Evolutionary conservation across 2,329 filamentous ascomycete genomes (phyloP).

Genomic region (Penicillium sp.): DNA sequence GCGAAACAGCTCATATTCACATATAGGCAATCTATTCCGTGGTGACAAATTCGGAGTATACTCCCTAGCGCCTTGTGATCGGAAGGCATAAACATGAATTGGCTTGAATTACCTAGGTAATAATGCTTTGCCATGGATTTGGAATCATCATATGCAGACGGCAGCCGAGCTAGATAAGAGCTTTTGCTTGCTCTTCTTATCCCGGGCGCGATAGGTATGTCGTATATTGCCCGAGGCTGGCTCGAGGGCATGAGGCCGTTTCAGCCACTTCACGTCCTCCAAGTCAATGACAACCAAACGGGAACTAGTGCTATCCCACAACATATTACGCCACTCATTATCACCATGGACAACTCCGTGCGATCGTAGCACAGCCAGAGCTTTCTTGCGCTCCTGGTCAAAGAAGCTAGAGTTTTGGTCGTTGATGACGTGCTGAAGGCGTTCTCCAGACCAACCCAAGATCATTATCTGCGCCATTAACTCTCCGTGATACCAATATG

Average conservation of each 20-base stretch:
- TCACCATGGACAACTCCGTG: slow-evolving; percentile 16
- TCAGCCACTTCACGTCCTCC: slow-evolving; percentile 19
- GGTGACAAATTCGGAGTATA: too few relatives aligned
- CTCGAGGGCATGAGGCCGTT: background rate
- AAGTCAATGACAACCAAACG: slow-evolving; percentile 23
- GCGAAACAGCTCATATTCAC: too few relatives aligned
- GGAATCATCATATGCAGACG: background rate
- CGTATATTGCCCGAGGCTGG: background rate
- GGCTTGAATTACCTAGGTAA: too few relatives aligned
- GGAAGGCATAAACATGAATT: too few relatives aligned
- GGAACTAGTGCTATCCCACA: slow-evolving; percentile 16
- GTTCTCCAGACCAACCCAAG: slow-evolving; percentile 1
- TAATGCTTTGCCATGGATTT: too few relatives aligned
- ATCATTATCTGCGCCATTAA: slow-evolving; percentile 2
- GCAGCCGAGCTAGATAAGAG: background rate
- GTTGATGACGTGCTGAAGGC: slow-evolving; percentile 1
- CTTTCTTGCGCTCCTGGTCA: slow-evolving; percentile 10
- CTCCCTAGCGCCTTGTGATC: too few relatives aligned
- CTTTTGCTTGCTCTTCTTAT: background rate
- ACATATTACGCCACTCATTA: slow-evolving; percentile 21
- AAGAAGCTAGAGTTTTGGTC: slow-evolving; percentile 1
- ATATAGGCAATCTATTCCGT: too few relatives aligned
- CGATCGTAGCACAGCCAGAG: slow-evolving; percentile 8
- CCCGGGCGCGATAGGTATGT: background rate
- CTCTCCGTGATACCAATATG: slow-evolving; percentile 25